Evolutionary conservation across 106 monocot genomes (phyloP).

Genomic region (Triglochin maritima): DNA sequence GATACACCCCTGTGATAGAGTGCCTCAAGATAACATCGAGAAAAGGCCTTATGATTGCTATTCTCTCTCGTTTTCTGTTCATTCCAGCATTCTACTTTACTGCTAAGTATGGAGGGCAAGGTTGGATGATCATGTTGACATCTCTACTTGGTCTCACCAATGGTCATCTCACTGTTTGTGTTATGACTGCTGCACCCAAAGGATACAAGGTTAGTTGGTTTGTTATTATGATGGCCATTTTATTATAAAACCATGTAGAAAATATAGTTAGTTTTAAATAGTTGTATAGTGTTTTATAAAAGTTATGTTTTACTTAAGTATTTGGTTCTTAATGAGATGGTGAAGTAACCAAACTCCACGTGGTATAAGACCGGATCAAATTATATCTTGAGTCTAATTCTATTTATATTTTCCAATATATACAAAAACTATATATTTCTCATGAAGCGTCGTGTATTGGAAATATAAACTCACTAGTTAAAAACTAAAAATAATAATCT

Average conservation of each 20-base stretch:
- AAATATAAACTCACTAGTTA: too few relatives aligned
- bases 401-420: too few relatives aligned
- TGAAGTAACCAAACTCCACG: too few relatives aligned
- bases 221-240: background rate
- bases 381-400: too few relatives aligned
- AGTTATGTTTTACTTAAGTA: too few relatives aligned
- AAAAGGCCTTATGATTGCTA: conserved; percentile 30
- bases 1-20: conserved; percentile 49
- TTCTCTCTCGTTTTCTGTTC: conserved; percentile 48
- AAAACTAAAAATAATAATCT: too few relatives aligned
- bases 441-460: too few relatives aligned
- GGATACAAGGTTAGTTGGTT: conserved; percentile 53
- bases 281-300: too few relatives aligned
- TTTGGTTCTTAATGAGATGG: too few relatives aligned
- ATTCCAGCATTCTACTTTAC: conserved; percentile 92
- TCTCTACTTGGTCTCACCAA: conserved; percentile 63
- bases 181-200: conserved; percentile 52
- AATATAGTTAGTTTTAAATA: background rate
- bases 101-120: conserved; percentile 60
- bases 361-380: too few relatives aligned
- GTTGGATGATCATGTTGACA: conserved; percentile 75
- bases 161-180: conserved; percentile 71
- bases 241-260: too few relatives aligned
- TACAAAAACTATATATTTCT: too few relatives aligned
- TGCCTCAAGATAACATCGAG: conserved; percentile 40